Evolutionary conservation across 1,284 basidiomycete genomes (phyloP).

Genomic region (Bondarzewia mesenterica): DNA sequence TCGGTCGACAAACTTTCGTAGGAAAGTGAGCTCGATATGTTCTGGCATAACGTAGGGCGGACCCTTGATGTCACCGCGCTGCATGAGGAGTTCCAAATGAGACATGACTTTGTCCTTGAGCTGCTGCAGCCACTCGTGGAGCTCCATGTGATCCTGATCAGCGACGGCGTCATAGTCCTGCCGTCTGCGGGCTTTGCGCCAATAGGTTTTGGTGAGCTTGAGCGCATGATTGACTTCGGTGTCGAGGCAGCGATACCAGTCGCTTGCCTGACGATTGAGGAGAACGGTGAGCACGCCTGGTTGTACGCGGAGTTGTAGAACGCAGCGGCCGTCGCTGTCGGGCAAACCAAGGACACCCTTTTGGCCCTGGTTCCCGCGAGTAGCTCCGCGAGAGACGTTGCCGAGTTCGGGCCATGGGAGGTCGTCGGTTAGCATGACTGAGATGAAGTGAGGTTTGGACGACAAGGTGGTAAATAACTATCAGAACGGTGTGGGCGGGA

Average conservation of each 20-base stretch:
- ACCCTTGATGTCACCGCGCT: slow-evolving; percentile 75
- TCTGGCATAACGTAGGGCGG: slow-evolving; percentile 75
- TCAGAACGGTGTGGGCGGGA: background rate
- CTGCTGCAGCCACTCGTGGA: slow-evolving; percentile 78
- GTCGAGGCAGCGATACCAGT: slow-evolving; percentile 72
- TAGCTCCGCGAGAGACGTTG: slow-evolving; percentile 75
- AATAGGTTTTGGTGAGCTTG: slow-evolving; percentile 76
- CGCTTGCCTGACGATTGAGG: slow-evolving; percentile 63
- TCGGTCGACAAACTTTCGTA: slow-evolving; percentile 72
- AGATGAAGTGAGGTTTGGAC: background rate
- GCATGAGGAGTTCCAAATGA: slow-evolving; percentile 73
- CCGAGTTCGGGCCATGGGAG: slow-evolving; percentile 77
- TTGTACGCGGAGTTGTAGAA: slow-evolving; percentile 69
- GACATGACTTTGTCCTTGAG: slow-evolving; percentile 81
- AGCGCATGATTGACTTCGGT: slow-evolving; percentile 67
- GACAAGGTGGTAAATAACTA: background rate
- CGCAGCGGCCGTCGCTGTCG: slow-evolving; percentile 60
- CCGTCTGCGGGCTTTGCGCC: slow-evolving; percentile 66
- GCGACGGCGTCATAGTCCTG: slow-evolving; percentile 76
- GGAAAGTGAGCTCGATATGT: slow-evolving; percentile 63
- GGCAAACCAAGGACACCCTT: slow-evolving; percentile 64
- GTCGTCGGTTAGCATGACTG: slow-evolving; percentile 55
- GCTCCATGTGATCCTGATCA: slow-evolving; percentile 79
- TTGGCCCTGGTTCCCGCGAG: slow-evolving; percentile 74
- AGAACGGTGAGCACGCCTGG: slow-evolving; percentile 69